Base-by-base conservation (phyloP, 2,329 filamentous ascomycete species). In the Fusarium phyllophilum region DNA sequence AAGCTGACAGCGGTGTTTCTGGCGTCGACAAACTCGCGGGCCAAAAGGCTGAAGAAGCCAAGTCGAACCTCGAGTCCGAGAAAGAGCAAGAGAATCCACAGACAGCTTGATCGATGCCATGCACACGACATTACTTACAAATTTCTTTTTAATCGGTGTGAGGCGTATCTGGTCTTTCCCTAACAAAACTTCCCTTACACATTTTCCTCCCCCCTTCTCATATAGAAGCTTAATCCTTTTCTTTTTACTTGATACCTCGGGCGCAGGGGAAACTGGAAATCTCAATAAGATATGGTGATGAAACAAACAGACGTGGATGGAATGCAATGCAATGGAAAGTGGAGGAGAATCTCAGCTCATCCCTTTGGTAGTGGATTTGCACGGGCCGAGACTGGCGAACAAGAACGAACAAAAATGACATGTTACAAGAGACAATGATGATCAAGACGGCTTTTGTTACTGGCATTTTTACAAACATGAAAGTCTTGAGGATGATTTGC, bases 1-100 rank as follows among this genome's bases (percentile, higher is more conserved):
- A 85, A 69, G 79, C 80, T 2, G 84, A 86, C 72, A 84, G 84
- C 74, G 84, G 81, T 29, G 82, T 84, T 24, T 83, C 84, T 12
- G 85, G 84, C 24, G 72, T 86, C 56, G 84, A 85, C 72, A 85
- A 83, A 72, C 70, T 82, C 42, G 79, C 78, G 8, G 73, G 79
- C 4, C 79, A 78, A 34, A 82, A 81, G 65, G 73, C 78, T 33
- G 83, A 84, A 39, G 82, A 81, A 38, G 78, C 77, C 33, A 78
- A 77, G 57, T 55, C 78, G 33, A 75, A 66, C 41, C 76, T 78
- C 45, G 79, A 81, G 54, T 64, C 68, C 20, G 79, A 78, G 29
- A 78, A 78, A 56, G 78, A 78, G 29, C 77, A 78, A 54, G 77
- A 77, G 15, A 68, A 48, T 56, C 68, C 68, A 24, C 68, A 75